Percentiles rank a stretch among this genome's conserved stretches.
Evolutionary conservation across 805 yeast species (phyloP).

Genomic region (Candida montana): DNA sequence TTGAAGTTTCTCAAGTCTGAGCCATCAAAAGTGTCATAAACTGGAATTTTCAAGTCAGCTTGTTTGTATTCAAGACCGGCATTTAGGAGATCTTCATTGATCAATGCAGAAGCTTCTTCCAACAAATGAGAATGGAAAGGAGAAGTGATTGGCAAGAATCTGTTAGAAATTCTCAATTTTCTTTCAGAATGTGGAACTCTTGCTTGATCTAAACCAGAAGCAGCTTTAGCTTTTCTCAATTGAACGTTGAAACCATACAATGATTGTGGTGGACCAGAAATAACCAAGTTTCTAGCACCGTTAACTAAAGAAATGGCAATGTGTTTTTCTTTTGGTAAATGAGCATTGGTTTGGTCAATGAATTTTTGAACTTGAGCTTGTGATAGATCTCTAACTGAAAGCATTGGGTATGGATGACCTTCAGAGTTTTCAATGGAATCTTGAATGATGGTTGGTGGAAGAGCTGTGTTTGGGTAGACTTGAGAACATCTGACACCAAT

Average conservation of each 20-base stretch:
- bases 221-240: conserved; percentile 90
- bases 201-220: conserved; percentile 90
- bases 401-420: conserved; percentile 97
- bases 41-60: conserved; percentile 69
- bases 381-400: conserved; percentile 85
- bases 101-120: conserved; percentile 60
- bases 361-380: conserved; percentile 70
- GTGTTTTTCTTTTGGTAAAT: conserved; percentile 87
- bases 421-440: conserved; percentile 92
- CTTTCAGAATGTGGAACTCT: conserved; percentile 92
- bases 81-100: conserved; percentile 58
- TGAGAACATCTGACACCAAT: conserved; percentile 89
- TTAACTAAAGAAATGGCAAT: conserved; percentile 86
- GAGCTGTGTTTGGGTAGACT: conserved; percentile 86
- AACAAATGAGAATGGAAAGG: conserved; percentile 95
- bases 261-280: conserved; percentile 97
- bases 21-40: conserved; percentile 86
- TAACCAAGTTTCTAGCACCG: conserved; percentile 94
- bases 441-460: conserved; percentile 88
- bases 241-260: conserved; percentile 90
- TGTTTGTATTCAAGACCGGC: conserved; percentile 53
- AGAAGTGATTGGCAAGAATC: conserved; percentile 91
- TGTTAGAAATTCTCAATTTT: conserved; percentile 85
- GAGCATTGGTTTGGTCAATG: conserved; percentile 85
- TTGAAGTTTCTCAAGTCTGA: conserved; percentile 56